These are phyloP conservation scores for Dactylellina cionopaga DNA, from an alignment of 2,329 filamentous ascomycete genomes.

Conservation along the genomic window DNA sequence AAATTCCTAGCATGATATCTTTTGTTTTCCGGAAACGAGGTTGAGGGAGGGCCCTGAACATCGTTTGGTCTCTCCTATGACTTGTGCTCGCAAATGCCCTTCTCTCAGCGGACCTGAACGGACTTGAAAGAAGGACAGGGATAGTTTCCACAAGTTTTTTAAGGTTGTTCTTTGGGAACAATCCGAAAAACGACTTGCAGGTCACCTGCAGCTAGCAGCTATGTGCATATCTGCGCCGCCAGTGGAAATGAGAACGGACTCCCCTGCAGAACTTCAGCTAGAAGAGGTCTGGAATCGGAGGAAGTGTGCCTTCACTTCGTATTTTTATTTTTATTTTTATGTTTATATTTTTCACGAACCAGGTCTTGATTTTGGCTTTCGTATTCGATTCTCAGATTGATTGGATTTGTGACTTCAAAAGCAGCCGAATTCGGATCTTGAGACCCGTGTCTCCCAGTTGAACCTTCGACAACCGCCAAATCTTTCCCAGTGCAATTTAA, in stretches of 20 bases:
- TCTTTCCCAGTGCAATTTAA: slow-evolving; percentile 1
- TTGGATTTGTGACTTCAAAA: too few relatives aligned
- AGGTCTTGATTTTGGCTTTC: too few relatives aligned
- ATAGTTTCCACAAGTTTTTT: too few relatives aligned
- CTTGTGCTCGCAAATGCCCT: background rate
- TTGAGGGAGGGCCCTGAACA: background rate
- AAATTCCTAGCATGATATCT: too few relatives aligned
- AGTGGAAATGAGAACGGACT: slow-evolving; percentile 34
- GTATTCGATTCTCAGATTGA: too few relatives aligned
- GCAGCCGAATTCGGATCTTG: too few relatives aligned
- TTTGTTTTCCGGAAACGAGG: slow-evolving; percentile 21
- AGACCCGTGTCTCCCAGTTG: too few relatives aligned
- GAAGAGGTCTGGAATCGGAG: background rate
- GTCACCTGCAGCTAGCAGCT: background rate
- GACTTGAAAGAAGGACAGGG: too few relatives aligned
- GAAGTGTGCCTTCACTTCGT: too few relatives aligned
- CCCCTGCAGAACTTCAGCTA: slow-evolving; percentile 24
- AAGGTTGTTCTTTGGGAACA: too few relatives aligned
- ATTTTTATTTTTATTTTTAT: too few relatives aligned
- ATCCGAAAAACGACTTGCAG: slow-evolving; percentile 4
- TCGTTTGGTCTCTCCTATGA: background rate
- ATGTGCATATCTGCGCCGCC: slow-evolving; percentile 30
- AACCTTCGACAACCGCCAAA: slow-evolving; percentile 21
- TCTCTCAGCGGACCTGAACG: slow-evolving; percentile 1
- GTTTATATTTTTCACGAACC: too few relatives aligned